phyloP scores from a whole-genome alignment of 2,329 filamentous ascomycete genomes.

The Monilinia aucupariae region DNA sequence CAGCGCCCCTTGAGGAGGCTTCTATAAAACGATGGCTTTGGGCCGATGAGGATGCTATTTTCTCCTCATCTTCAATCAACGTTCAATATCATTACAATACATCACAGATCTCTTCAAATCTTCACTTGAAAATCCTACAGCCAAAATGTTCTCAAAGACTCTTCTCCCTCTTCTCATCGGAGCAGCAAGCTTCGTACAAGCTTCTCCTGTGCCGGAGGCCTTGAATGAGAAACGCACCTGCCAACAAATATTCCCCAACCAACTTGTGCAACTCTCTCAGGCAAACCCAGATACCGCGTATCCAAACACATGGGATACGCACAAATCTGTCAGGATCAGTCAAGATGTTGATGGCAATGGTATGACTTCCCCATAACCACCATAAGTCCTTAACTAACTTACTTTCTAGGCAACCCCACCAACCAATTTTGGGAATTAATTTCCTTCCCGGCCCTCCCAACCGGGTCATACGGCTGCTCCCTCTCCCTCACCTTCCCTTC shows the following conservation, averaged over 20 bases:
- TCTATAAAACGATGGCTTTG: background rate
- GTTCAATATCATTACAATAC: background rate
- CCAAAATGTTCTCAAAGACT: conserved; percentile 4
- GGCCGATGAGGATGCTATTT: background rate
- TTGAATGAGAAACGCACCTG: conserved; percentile 11
- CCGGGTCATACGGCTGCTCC: conserved; percentile 10
- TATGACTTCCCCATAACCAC: background rate
- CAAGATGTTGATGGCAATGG: conserved; percentile 6
- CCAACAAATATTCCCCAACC: conserved; percentile 1
- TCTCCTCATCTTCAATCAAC: background rate
- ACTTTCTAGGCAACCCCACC: background rate
- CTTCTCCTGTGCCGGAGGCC: conserved; percentile 4
- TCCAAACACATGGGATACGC: conserved; percentile 5
- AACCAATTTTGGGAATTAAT: conserved; percentile 2
- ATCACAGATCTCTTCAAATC: background rate
- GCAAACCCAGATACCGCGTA: background rate
- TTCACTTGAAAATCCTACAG: background rate
- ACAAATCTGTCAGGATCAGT: conserved; percentile 2
- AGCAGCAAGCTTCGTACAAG: background rate
- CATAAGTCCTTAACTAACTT: background rate
- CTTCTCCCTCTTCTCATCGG: background rate
- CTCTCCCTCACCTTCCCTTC: conserved; percentile 5
- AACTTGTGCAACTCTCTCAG: conserved; percentile 12
- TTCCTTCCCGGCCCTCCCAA: background rate
- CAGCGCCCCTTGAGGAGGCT: background rate